Conservation (phyloP, 148 eudicot genomes). For the Rhododendron simsii region DNA sequence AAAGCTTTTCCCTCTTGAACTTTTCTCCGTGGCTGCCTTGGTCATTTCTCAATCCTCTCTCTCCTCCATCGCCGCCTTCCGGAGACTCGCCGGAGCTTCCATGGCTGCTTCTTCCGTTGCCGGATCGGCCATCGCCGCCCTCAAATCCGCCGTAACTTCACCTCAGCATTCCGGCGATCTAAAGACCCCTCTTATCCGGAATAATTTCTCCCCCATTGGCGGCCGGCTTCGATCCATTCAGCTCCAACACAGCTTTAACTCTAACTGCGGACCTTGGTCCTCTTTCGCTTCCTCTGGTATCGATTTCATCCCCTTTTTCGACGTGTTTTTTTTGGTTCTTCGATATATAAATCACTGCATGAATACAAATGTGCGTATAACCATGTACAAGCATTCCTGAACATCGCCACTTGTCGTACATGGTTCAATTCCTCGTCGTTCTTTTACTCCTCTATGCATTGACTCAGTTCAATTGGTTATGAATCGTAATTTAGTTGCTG, state of each 20-base stretch:
- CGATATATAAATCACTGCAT: neutral
- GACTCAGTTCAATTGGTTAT: neutral
- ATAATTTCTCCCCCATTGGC: conserved; percentile 7
- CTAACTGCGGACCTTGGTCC: conserved; percentile 23
- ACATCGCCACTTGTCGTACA: neutral
- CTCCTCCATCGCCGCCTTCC: conserved; percentile 8
- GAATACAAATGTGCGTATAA: neutral
- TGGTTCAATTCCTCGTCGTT: neutral
- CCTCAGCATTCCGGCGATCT: conserved; percentile 23
- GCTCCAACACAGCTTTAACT: conserved; percentile 19
- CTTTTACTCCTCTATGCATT: neutral
- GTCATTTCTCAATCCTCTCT: conserved; percentile 14
- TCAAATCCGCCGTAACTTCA: conserved; percentile 25
- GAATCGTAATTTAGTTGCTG: neutral
- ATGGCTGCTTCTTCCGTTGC: conserved; percentile 38
- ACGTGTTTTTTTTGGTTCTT: neutral
- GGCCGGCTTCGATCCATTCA: conserved; percentile 10
- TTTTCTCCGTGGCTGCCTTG: conserved; percentile 9
- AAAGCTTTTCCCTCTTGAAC: neutral
- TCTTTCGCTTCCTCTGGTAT: conserved; percentile 39
- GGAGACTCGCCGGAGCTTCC: conserved; percentile 4
- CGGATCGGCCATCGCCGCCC: conserved; percentile 42
- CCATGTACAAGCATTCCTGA: neutral
- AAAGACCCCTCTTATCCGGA: conserved; percentile 23
- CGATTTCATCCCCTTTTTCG: neutral